These are phyloP conservation scores for Daldinia sp. DNA, from an alignment of 2,329 filamentous ascomycete species.

Conservation along the genomic window DNA sequence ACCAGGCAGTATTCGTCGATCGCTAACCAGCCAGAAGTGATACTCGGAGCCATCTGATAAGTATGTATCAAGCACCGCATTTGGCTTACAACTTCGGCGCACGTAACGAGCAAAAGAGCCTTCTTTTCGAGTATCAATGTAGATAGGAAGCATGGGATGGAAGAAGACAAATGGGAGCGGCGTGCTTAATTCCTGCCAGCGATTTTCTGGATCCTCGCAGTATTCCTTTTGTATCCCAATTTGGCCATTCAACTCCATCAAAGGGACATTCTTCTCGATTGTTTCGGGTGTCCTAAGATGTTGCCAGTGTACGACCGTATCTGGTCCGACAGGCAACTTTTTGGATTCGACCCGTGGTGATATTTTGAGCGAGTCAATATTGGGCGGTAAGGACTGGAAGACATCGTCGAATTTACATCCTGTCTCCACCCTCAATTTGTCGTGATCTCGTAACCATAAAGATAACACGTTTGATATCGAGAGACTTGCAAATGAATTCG, in stretches of 20 bases:
- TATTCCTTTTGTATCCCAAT: conserved; percentile 81
- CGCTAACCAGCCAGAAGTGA: conserved; percentile 93
- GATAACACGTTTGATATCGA: conserved; percentile 80
- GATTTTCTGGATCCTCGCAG: conserved; percentile 72
- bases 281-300: conserved; percentile 65
- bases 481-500: conserved; percentile 83
- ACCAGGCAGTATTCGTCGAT: conserved; percentile 75
- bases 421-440: conserved; percentile 74
- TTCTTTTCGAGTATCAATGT: conserved; percentile 87
- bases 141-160: conserved; percentile 87
- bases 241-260: conserved; percentile 81
- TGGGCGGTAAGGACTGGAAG: conserved; percentile 67
- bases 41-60: conserved; percentile 83
- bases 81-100: conserved; percentile 91
- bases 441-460: conserved; percentile 81
- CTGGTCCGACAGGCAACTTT: conserved; percentile 60
- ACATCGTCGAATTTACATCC: conserved; percentile 75
- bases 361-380: conserved; percentile 58
- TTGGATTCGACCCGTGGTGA: conserved; percentile 64
- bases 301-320: conserved; percentile 76
- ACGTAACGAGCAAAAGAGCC: conserved; percentile 89
- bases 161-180: conserved; percentile 85
- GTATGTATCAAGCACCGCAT: conserved; percentile 88
- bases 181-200: conserved; percentile 74
- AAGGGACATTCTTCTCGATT: conserved; percentile 68